phyloP scores from a whole-genome alignment of 176 grass and related monocot species.

The Urochloa ruziziensis region DNA sequence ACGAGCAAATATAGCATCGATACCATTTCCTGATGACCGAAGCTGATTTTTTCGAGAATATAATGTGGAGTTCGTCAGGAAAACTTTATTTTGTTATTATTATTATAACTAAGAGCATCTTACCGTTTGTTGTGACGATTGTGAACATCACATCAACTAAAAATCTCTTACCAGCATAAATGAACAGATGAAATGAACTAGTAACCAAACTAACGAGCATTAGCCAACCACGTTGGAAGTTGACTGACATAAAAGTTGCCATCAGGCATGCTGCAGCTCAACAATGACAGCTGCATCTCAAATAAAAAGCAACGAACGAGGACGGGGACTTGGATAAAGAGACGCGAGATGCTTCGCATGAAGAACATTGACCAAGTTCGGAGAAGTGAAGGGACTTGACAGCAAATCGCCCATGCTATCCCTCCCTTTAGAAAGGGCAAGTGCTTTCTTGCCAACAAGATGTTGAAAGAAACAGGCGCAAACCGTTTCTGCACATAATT shows the following conservation, averaged over 20 bases:
- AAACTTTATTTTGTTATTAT: too few relatives aligned
- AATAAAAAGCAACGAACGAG: neutral
- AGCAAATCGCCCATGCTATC: constrained; percentile 4
- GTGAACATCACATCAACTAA: neutral
- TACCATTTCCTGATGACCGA: too few relatives aligned
- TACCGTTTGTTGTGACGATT: neutral
- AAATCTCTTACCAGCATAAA: neutral
- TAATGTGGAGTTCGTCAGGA: too few relatives aligned
- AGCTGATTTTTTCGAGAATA: too few relatives aligned
- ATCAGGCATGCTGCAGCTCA: neutral
- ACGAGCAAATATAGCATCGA: too few relatives aligned
- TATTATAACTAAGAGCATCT: neutral
- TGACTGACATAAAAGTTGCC: neutral
- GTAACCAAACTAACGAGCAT: neutral
- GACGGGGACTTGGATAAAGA: neutral
- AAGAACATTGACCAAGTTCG: constrained; percentile 17
- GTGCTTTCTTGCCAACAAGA: constrained; percentile 36
- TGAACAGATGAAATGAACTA: neutral
- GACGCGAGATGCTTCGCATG: neutral
- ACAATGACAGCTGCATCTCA: neutral
- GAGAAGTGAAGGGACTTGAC: neutral
- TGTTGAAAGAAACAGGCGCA: constrained; percentile 10
- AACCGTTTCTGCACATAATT: neutral
- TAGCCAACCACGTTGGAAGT: neutral
- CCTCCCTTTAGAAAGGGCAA: neutral